These are phyloP conservation scores for Oryza punctata DNA, from an alignment of 176 grass and related monocot genomes.

Conservation along the genomic window DNA sequence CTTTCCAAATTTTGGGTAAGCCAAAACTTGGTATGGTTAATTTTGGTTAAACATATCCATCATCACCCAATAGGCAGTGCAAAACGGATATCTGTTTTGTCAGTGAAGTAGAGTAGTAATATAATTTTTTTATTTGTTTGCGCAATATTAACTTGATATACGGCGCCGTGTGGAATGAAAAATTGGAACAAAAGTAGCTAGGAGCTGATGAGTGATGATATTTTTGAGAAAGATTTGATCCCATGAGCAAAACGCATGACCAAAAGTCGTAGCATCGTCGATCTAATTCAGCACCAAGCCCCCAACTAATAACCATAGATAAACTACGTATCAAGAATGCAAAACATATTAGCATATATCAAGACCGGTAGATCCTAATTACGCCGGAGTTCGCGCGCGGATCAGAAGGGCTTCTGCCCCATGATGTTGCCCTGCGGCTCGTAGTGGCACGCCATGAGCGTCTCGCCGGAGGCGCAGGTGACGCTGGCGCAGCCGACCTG, in stretches of 20 bases:
- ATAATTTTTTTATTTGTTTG: not conserved
- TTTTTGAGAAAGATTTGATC: not conserved
- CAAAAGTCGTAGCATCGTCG: slow-evolving; percentile 15
- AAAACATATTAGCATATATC: not conserved
- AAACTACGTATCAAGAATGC: not conserved
- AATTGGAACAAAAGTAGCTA: not conserved
- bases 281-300: not conserved
- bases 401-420: slow-evolving; percentile 63
- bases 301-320: not conserved
- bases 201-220: not conserved
- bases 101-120: no score
- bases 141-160: not conserved
- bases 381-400: not conserved
- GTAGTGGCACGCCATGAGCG: slow-evolving; percentile 58
- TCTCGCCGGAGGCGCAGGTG: slow-evolving; percentile 42
- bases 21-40: no score
- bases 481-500: slow-evolving; percentile 57
- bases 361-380: not conserved
- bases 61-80: no score
- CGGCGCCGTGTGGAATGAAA: not conserved
- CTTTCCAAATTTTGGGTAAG: no score
- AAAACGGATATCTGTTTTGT: no score
- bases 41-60: no score
- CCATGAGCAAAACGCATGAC: slow-evolving; percentile 9
- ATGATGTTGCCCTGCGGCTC: slow-evolving; percentile 51